Base-by-base conservation (phyloP, 148 eudicot genomes). In the Arctostaphylos glauca region DNA sequence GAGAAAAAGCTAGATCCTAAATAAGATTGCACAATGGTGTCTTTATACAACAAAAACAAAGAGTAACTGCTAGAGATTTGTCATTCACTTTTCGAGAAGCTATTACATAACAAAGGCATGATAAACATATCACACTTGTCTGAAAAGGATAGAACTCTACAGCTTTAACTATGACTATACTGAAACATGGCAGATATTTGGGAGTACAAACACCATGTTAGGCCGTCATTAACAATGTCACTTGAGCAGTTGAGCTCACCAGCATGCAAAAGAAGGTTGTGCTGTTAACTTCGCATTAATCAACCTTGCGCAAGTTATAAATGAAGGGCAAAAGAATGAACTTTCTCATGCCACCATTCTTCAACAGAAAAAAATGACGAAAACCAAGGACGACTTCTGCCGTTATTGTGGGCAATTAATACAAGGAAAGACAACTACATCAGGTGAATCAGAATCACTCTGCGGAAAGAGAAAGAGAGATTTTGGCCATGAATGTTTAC, bases 401-500 rank as follows among this genome's bases (percentile, higher is more conserved):
- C 58, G 48, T 46, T 14, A 25, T 56, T 80, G 74, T 19, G 38
- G 19, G 10, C 50, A 38, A 49, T 50, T 25, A 6, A 66, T 31
- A 31, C 38, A 10, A 50, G 23, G 76, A 68, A 80, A 52, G 82
- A 52, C 16, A 25, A 56, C 80, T 56, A 19, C 47, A 5, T 10
- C 3, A 18, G 84, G 73, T 49, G 12, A 23, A 73, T 55, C 48
- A 43, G 3, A 64, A 16, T 3, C 16, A 76, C 58, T 50, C 38
- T 21, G 77, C 6, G 10, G 23, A 18, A 6, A 25, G 3, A 75
- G 18, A 59, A 25, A 38, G 0, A 19, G 23, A 21, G 59, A 41
- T 31, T 64, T 12, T 50, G 25, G 60, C 78, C 12, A 46, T 18
- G 25, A 56, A 68, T 74, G 54, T 13, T 59, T 86, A 93, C 97